Percentiles rank a stretch among this genome's conserved stretches.
phyloP scores from a whole-genome alignment of 2,329 filamentous ascomycete species.

The Rhexocercosporidium sp. region DNA sequence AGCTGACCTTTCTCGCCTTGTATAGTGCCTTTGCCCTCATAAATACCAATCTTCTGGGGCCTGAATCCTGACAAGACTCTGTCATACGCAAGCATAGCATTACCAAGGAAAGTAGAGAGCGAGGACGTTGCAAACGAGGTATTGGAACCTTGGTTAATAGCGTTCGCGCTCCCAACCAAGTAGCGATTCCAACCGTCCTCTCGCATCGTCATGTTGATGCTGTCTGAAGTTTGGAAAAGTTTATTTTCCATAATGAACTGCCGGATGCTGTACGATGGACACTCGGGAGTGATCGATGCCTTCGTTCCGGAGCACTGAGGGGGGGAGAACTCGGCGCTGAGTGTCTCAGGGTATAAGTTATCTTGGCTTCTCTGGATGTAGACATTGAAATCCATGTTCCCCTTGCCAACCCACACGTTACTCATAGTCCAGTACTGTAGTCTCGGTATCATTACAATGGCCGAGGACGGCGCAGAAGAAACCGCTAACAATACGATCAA shows the following conservation, averaged over 20 bases:
- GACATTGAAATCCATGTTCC: constrained; percentile 13
- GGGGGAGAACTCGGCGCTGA: constrained; percentile 3
- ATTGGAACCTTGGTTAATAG: too few relatives aligned
- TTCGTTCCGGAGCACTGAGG: constrained; percentile 6
- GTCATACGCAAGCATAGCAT: background rate
- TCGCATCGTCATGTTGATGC: constrained; percentile 12
- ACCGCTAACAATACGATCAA: background rate
- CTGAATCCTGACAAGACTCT: background rate
- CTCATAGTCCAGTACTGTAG: constrained; percentile 17
- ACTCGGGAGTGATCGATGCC: constrained; percentile 8
- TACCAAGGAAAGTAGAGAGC: background rate
- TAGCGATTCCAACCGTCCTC: background rate
- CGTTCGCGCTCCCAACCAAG: background rate
- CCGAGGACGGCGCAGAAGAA: constrained; percentile 14
- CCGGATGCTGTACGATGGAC: constrained; percentile 12
- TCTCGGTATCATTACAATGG: constrained; percentile 19
- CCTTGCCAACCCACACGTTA: constrained; percentile 10
- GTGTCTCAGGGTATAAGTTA: background rate
- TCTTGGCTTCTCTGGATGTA: constrained; percentile 5
- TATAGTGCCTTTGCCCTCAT: background rate
- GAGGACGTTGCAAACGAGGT: background rate
- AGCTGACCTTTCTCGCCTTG: background rate
- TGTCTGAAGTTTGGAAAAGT: background rate
- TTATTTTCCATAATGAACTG: background rate
- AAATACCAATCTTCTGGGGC: background rate